These are phyloP conservation scores for Podaxis sp. DNA, from an alignment of 768 basidiomycete species.

Conservation along the genomic window DNA sequence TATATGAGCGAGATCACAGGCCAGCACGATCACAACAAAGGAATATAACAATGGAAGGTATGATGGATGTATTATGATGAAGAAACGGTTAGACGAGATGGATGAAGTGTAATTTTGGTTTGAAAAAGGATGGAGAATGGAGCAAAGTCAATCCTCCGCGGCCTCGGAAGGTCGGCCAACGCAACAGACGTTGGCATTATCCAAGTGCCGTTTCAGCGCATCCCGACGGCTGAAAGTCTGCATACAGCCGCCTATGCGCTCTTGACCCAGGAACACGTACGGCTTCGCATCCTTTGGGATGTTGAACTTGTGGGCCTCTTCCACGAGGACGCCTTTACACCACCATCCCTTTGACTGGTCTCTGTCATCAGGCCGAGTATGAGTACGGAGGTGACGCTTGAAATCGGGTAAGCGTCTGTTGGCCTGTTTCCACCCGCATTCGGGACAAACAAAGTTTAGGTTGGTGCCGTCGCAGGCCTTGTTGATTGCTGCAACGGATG, in stretches of 20 bases:
- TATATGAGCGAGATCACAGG: background rate
- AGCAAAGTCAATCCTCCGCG: background rate
- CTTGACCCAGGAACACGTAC: conserved; percentile 28
- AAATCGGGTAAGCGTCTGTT: conserved; percentile 59
- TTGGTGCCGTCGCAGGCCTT: conserved; percentile 19
- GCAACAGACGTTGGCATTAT: conserved; percentile 32
- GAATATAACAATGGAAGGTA: background rate
- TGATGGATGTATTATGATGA: background rate
- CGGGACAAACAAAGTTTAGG: conserved; percentile 41
- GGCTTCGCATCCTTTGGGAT: conserved; percentile 21
- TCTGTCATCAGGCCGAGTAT: conserved; percentile 45
- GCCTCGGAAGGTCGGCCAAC: conserved; percentile 23
- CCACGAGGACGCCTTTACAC: conserved; percentile 39
- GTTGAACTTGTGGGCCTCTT: conserved; percentile 21
- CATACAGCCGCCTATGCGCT: conserved; percentile 41
- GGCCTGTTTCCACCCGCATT: conserved; percentile 45
- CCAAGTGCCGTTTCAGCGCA: conserved; percentile 45
- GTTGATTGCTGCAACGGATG: conserved; percentile 21
- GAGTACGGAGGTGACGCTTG: conserved; percentile 57
- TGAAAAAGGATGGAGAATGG: background rate
- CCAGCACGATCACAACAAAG: background rate
- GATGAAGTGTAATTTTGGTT: background rate
- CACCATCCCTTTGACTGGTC: conserved; percentile 33
- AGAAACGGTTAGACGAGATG: no score
- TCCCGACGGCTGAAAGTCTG: conserved; percentile 44